Conservation (phyloP, 257 asterid genomes). For the Solanum chmielewskii region DNA sequence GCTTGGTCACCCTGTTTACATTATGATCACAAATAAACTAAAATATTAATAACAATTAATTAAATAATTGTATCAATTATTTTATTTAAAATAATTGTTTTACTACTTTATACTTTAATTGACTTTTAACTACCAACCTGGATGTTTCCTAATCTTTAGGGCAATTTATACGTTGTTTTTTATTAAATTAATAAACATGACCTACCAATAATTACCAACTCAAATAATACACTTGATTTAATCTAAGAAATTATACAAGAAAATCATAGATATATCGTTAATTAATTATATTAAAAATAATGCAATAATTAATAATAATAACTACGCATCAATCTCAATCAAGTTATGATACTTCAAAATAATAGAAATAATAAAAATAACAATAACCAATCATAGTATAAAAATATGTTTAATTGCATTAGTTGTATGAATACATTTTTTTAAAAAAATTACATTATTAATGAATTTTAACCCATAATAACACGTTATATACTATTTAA, state of each 20-base stretch:
- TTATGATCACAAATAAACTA: not conserved
- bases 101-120: not conserved
- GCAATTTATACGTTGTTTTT: not conserved
- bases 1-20: conserved; percentile 63
- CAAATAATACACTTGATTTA: not conserved
- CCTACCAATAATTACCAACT: not conserved
- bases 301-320: no score
- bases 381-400: not conserved
- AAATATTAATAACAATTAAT: not conserved
- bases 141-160: not conserved
- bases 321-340: not conserved
- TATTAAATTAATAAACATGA: not conserved
- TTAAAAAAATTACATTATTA: no score
- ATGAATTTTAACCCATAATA: not conserved
- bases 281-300: not conserved
- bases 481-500: not conserved
- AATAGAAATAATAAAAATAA: not conserved
- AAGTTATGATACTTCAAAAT: not conserved
- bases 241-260: not conserved
- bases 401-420: no score
- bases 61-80: not conserved
- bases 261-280: not conserved
- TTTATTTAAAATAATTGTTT: not conserved
- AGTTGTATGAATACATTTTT: no score
- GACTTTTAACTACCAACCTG: not conserved